Evolutionary conservation across 1,284 basidiomycete species (phyloP).

Genomic region (Melampsora larici-populina): DNA sequence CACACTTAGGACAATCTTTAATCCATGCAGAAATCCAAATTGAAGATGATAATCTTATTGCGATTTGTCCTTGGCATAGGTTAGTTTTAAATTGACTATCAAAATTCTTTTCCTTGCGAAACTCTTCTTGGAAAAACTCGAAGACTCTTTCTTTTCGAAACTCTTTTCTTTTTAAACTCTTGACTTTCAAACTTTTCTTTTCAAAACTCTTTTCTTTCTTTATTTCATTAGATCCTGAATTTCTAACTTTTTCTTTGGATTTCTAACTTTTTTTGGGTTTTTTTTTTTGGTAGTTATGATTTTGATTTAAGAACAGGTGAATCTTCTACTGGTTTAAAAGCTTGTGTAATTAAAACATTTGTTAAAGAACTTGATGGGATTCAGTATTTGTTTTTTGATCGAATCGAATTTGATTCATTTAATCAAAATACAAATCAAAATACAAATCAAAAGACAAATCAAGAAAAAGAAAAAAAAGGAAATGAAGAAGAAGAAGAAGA

Average conservation of each 20-base stretch:
- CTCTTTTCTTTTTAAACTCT: background rate
- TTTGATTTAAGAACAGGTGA: conserved; percentile 52
- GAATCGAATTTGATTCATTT: too few relatives aligned
- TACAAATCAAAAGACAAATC: too few relatives aligned
- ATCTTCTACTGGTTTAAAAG: conserved; percentile 51
- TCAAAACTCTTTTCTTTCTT: too few relatives aligned
- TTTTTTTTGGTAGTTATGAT: conserved; percentile 49
- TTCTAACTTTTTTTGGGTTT: background rate
- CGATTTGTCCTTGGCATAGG: conserved; percentile 52
- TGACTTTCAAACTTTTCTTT: too few relatives aligned
- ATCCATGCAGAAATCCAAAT: conserved; percentile 50
- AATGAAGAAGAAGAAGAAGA: conserved; percentile 45
- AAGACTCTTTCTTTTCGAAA: too few relatives aligned
- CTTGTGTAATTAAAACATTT: conserved; percentile 50
- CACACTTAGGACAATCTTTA: conserved; percentile 52
- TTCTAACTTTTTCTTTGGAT: background rate
- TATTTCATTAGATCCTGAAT: too few relatives aligned
- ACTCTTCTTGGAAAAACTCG: too few relatives aligned
- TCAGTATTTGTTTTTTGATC: too few relatives aligned
- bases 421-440: too few relatives aligned
- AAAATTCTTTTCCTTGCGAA: too few relatives aligned
- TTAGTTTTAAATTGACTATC: conserved; percentile 44
- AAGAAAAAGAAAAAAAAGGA: too few relatives aligned
- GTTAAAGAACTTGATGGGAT: conserved; percentile 42
- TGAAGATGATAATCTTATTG: conserved; percentile 45